A percentile compares a stretch with the other conserved stretches of the same genome.
Conservation (phyloP, 192 early-diverging fungal genomes). For the Coemansia sp. region DNA sequence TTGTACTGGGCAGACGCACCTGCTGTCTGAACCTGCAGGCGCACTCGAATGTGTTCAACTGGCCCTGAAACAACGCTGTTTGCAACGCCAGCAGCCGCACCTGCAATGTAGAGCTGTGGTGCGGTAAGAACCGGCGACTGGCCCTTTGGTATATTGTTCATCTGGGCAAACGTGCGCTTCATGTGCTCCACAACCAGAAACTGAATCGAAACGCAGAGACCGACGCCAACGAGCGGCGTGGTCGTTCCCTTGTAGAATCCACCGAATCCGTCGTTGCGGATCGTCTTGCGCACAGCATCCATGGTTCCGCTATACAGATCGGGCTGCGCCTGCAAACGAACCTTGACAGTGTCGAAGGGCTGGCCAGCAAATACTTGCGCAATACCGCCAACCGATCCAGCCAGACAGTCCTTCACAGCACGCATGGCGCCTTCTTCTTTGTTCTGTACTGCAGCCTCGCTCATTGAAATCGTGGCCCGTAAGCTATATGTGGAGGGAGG, state of each 20-base stretch:
- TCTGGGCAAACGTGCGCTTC: conserved; percentile 73
- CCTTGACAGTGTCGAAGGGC: conserved; percentile 82
- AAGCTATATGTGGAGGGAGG: too few relatives aligned
- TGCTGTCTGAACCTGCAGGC: conserved; percentile 89
- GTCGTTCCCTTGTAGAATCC: conserved; percentile 95
- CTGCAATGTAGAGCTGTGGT: conserved; percentile 81
- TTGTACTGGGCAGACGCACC: conserved; percentile 57
- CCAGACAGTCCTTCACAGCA: conserved; percentile 73
- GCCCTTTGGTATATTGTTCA: conserved; percentile 58
- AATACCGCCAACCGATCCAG: conserved; percentile 75
- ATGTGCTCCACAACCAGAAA: conserved; percentile 85
- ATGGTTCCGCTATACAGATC: conserved; percentile 76
- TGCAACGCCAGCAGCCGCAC: conserved; percentile 82
- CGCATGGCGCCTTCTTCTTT: conserved; percentile 48
- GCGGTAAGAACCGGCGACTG: conserved; percentile 60
- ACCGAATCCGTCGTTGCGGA: conserved; percentile 73
- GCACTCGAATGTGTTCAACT: conserved; percentile 94
- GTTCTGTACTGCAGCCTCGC: neutral
- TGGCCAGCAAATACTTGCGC: conserved; percentile 77
- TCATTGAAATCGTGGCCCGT: neutral
- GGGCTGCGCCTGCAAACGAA: conserved; percentile 93
- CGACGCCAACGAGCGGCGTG: conserved; percentile 91
- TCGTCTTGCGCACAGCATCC: conserved; percentile 86
- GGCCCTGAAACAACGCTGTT: conserved; percentile 90
- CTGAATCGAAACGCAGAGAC: conserved; percentile 97